phyloP scores from a whole-genome alignment of 140 eudicot species.

The Ambrosia hybrid region DNA sequence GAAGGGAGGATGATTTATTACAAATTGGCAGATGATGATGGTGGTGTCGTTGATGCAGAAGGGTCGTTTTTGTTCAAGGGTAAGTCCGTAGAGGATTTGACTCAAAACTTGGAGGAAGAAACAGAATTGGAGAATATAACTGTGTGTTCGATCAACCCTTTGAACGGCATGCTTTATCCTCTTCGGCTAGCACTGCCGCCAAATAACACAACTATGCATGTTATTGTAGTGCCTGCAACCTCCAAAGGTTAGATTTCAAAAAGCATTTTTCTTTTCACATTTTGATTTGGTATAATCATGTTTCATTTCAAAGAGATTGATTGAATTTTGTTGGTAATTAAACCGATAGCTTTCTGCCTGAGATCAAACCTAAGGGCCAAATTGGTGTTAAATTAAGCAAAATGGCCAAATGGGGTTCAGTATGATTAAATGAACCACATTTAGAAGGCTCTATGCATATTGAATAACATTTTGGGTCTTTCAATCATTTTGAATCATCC shows the following conservation, averaged over 20 bases:
- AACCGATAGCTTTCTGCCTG: too few species aligned
- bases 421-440: too few species aligned
- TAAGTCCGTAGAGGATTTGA: slow-evolving; percentile 55
- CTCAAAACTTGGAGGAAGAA: slow-evolving; percentile 73
- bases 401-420: too few species aligned
- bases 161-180: slow-evolving; percentile 82
- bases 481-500: neutral
- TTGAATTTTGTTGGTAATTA: too few species aligned
- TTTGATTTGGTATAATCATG: too few species aligned
- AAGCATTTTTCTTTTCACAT: neutral
- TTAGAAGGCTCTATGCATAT: too few species aligned
- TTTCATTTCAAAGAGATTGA: too few species aligned
- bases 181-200: slow-evolving; percentile 86
- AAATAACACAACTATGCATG: slow-evolving; percentile 65
- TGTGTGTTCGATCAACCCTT: slow-evolving; percentile 63
- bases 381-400: too few species aligned
- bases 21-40: slow-evolving; percentile 66
- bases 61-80: slow-evolving; percentile 68
- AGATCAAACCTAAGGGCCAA: too few species aligned
- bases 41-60: slow-evolving; percentile 47
- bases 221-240: slow-evolving; percentile 67
- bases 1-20: slow-evolving; percentile 70
- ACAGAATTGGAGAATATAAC: slow-evolving; percentile 62
- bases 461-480: too few species aligned
- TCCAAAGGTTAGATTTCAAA: too few species aligned